Conservation (phyloP, 257 asterid species). For the Echium plantagineum region DNA sequence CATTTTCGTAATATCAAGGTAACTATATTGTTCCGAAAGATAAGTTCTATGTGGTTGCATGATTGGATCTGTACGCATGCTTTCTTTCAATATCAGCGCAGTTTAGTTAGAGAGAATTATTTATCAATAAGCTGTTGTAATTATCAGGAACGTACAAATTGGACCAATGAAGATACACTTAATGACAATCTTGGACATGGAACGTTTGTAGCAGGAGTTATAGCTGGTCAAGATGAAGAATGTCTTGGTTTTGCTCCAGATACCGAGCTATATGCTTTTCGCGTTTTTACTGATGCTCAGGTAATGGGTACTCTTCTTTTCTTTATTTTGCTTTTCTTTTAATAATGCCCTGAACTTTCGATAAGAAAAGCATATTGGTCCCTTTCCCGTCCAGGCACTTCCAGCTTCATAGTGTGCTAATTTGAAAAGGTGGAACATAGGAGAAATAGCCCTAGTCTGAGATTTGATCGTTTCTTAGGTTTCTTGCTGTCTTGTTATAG, state of each 20-base stretch:
- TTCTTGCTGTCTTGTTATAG: no score
- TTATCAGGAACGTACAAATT: slow-evolving; percentile 88
- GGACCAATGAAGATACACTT: slow-evolving; percentile 94
- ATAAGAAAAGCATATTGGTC: neutral
- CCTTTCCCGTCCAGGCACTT: no score
- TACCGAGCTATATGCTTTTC: slow-evolving; percentile 89
- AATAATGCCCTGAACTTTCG: neutral
- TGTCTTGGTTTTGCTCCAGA: slow-evolving; percentile 99
- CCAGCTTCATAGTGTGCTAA: neutral
- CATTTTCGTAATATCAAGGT: slow-evolving; percentile 98
- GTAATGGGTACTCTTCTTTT: slow-evolving; percentile 45
- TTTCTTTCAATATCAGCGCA: neutral
- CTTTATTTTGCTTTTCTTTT: neutral
- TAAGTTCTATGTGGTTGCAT: slow-evolving; percentile 1
- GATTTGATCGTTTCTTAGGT: neutral
- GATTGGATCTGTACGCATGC: neutral
- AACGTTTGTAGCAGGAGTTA: slow-evolving; percentile 96
- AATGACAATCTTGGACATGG: slow-evolving; percentile 99
- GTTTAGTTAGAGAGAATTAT: neutral
- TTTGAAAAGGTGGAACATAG: neutral
- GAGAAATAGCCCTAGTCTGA: neutral
- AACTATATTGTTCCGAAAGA: slow-evolving; percentile 8
- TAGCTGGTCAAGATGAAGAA: slow-evolving; percentile 89
- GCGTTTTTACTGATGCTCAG: slow-evolving; percentile 97
- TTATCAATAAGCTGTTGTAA: slow-evolving; percentile 5